A percentile compares a stretch with the other conserved stretches of the same genome.
Conservation (phyloP, 192 early-diverging fungal genomes). For the Lunasporangiospora selenospora region DNA sequence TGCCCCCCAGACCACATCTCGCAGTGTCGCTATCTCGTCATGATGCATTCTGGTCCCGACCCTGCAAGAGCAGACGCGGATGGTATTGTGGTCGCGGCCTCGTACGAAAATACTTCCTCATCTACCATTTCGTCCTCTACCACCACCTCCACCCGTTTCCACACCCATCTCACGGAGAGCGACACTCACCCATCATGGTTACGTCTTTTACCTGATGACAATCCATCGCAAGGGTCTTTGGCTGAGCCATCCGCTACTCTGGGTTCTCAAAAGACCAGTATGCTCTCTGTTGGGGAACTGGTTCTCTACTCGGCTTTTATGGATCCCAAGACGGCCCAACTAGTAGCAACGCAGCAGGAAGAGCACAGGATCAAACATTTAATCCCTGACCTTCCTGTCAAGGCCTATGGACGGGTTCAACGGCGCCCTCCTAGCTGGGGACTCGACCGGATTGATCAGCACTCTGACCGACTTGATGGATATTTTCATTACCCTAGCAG, state of each 20-base stretch:
- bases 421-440: constrained; percentile 38
- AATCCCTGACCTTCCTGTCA: constrained; percentile 24
- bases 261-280: not conserved
- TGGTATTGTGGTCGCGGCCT: no score
- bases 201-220: not conserved
- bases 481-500: constrained; percentile 26
- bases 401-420: constrained; percentile 31
- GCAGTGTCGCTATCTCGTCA: constrained; percentile 32
- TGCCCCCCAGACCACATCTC: constrained; percentile 1
- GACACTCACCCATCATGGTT: not conserved
- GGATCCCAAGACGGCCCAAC: constrained; percentile 15
- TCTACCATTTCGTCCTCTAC: constrained; percentile 3
- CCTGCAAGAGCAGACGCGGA: no score
- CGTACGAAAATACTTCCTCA: not conserved
- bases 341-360: constrained; percentile 12
- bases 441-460: constrained; percentile 39
- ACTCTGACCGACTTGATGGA: constrained; percentile 22
- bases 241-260: not conserved
- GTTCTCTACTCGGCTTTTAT: constrained; percentile 30
- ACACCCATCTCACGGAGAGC: not conserved
- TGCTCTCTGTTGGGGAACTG: constrained; percentile 10
- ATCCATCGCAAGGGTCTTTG: not conserved
- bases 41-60: constrained; percentile 23
- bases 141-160: not conserved
- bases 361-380: constrained; percentile 28